phyloP scores from a whole-genome alignment of 495 filamentous ascomycete species.

The Rusavskia elegans region DNA sequence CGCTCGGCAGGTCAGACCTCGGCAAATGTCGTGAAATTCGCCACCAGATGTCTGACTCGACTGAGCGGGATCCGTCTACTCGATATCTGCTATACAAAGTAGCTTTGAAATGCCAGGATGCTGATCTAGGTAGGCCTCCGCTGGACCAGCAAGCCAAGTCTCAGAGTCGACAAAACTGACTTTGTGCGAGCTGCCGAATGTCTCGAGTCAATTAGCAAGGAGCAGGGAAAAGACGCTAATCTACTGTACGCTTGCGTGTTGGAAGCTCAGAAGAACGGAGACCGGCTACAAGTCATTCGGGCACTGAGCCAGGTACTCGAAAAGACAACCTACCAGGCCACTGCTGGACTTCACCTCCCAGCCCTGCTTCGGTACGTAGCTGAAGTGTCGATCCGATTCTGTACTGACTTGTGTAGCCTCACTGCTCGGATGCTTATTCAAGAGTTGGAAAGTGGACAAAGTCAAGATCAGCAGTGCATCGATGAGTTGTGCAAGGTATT shows the following conservation, averaged over 20 bases:
- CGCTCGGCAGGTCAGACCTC: conserved; percentile 37
- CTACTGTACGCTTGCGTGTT: conserved; percentile 63
- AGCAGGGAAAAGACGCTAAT: conserved; percentile 32
- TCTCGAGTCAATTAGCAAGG: conserved; percentile 33
- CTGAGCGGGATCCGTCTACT: conserved; percentile 43
- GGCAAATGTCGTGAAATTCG: conserved; percentile 37
- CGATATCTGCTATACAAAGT: conserved; percentile 62
- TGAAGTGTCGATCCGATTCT: background rate
- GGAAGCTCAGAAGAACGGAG: conserved; percentile 52
- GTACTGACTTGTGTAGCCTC: conserved; percentile 17
- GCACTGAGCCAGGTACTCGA: conserved; percentile 43
- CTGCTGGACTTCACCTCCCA: conserved; percentile 44
- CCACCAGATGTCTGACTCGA: conserved; percentile 40
- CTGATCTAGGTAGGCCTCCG: conserved; percentile 28
- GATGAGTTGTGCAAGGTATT: conserved; percentile 45
- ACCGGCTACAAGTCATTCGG: conserved; percentile 38
- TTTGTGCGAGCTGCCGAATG: conserved; percentile 31
- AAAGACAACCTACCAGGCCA: conserved; percentile 32
- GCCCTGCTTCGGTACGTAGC: conserved; percentile 40
- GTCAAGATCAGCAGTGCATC: conserved; percentile 10
- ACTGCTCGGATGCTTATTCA: conserved; percentile 42
- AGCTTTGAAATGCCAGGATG: conserved; percentile 42
- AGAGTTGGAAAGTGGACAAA: conserved; percentile 29
- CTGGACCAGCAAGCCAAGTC: background rate
- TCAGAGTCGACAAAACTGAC: background rate